Conservation (phyloP, 2,329 filamentous ascomycete genomes). For the Alternaria dauci region DNA sequence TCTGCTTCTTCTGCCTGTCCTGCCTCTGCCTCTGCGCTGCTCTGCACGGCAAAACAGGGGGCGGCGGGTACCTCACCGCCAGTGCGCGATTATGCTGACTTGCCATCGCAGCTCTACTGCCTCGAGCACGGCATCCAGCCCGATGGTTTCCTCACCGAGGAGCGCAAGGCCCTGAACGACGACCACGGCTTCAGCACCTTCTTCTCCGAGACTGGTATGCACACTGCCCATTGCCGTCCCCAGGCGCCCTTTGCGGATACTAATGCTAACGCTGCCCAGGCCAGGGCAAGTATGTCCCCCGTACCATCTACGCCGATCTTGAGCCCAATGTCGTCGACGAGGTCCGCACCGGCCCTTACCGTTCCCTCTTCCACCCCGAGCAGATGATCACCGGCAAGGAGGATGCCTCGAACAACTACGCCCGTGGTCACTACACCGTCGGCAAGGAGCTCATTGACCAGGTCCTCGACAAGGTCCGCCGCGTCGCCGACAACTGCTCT, state of each 20-base stretch:
- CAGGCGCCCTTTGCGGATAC: slow-evolving; percentile 22
- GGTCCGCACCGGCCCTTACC: slow-evolving; percentile 96
- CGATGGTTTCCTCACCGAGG: slow-evolving; percentile 97
- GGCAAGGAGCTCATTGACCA: slow-evolving; percentile 99
- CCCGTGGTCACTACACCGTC: slow-evolving; percentile 99
- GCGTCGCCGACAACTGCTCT: slow-evolving; percentile 94
- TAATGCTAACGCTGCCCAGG: slow-evolving; percentile 63
- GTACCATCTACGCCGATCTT: slow-evolving; percentile 99
- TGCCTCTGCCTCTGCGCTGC: slow-evolving; percentile 1
- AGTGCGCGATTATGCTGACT: slow-evolving; percentile 44
- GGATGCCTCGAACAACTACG: slow-evolving; percentile 99
- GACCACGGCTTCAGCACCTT: slow-evolving; percentile 99
- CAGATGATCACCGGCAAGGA: slow-evolving; percentile 99
- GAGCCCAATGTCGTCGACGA: slow-evolving; percentile 99
- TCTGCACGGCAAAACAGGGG: slow-evolving; percentile 25
- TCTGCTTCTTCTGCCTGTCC: slow-evolving; percentile 10
- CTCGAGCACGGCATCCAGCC: slow-evolving; percentile 99
- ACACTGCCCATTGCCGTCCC: slow-evolving; percentile 33
- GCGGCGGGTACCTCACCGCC: slow-evolving; percentile 41
- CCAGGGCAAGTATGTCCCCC: slow-evolving; percentile 98
- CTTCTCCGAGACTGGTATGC: slow-evolving; percentile 97
- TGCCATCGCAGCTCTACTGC: slow-evolving; percentile 84
- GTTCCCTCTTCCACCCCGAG: slow-evolving; percentile 97
- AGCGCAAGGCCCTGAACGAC: slow-evolving; percentile 90
- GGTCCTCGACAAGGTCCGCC: slow-evolving; percentile 96